Conservation (phyloP, 495 filamentous ascomycete species). For the Saxophila tyrrhenica region DNA sequence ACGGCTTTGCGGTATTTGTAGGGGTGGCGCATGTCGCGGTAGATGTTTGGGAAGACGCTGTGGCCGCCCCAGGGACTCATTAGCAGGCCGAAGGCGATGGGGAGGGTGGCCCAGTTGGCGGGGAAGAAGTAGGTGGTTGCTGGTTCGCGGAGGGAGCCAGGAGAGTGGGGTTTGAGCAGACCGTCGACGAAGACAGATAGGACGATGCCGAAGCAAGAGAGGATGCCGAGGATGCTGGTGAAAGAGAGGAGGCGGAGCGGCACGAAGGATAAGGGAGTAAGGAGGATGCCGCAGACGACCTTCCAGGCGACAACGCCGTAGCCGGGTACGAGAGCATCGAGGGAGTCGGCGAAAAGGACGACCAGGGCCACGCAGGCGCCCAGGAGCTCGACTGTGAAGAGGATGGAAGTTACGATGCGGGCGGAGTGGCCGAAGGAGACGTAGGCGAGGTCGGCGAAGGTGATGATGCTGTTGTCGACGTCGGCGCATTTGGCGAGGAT, state of each 20-base stretch:
- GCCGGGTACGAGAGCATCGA: constrained; percentile 66
- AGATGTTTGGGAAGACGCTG: constrained; percentile 92
- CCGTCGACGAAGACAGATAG: constrained; percentile 74
- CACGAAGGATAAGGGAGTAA: constrained; percentile 76
- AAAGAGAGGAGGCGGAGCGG: constrained; percentile 78
- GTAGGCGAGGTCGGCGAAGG: constrained; percentile 89
- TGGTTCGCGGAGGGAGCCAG: constrained; percentile 79
- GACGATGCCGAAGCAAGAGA: constrained; percentile 77
- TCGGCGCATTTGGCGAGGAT: constrained; percentile 83
- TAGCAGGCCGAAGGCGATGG: constrained; percentile 85
- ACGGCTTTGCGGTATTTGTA: constrained; percentile 69
- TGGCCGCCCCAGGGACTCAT: constrained; percentile 98
- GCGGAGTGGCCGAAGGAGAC: constrained; percentile 81
- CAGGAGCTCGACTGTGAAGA: constrained; percentile 82
- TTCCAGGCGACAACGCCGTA: constrained; percentile 71
- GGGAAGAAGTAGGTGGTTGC: constrained; percentile 70
- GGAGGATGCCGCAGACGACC: constrained; percentile 65
- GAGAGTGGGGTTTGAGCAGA: constrained; percentile 62
- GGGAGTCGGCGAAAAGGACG: constrained; percentile 85
- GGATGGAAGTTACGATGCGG: constrained; percentile 64
- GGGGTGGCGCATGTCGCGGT: constrained; percentile 93
- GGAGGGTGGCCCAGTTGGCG: constrained; percentile 74
- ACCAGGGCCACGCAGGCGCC: constrained; percentile 84
- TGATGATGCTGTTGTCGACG: constrained; percentile 64
- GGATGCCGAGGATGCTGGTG: constrained; percentile 80